Evolutionary conservation across 192 early-diverging fungal species (phyloP).

Genomic region (Mortierella antarctica): DNA sequence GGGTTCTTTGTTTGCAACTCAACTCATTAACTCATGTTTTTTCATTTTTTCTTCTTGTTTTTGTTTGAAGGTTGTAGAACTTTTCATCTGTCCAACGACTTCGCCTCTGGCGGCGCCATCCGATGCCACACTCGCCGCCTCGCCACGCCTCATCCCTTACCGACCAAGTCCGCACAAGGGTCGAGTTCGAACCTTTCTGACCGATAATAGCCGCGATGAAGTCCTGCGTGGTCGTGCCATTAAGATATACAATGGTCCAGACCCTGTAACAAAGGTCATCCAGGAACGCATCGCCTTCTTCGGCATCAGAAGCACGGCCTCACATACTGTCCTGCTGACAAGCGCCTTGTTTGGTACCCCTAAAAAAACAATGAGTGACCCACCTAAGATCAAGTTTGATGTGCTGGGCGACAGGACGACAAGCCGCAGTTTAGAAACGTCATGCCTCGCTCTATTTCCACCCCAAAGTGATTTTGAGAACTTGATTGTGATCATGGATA

Average conservation of each 20-base stretch:
- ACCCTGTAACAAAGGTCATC: neutral
- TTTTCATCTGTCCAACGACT: slow-evolving; percentile 10
- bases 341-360: slow-evolving; percentile 15
- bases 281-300: slow-evolving; percentile 29
- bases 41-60: neutral
- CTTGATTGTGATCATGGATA: slow-evolving; percentile 20
- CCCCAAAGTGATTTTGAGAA: slow-evolving; percentile 23
- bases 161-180: slow-evolving; percentile 8
- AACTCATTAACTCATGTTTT: neutral
- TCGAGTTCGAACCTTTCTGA: slow-evolving; percentile 14
- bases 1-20: neutral
- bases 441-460: slow-evolving; percentile 40
- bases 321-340: slow-evolving; percentile 19
- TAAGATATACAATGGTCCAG: slow-evolving; percentile 7
- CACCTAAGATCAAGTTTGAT: slow-evolving; percentile 4
- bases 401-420: neutral
- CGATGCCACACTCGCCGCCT: neutral
- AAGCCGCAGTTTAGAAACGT: neutral
- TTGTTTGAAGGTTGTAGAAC: slow-evolving; percentile 18
- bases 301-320: slow-evolving; percentile 16
- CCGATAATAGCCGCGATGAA: neutral
- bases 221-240: slow-evolving; percentile 13
- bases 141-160: neutral
- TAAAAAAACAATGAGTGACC: neutral
- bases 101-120: neutral